Conservation (phyloP, 768 basidiomycete genomes). For the Scleroderma bovista region DNA sequence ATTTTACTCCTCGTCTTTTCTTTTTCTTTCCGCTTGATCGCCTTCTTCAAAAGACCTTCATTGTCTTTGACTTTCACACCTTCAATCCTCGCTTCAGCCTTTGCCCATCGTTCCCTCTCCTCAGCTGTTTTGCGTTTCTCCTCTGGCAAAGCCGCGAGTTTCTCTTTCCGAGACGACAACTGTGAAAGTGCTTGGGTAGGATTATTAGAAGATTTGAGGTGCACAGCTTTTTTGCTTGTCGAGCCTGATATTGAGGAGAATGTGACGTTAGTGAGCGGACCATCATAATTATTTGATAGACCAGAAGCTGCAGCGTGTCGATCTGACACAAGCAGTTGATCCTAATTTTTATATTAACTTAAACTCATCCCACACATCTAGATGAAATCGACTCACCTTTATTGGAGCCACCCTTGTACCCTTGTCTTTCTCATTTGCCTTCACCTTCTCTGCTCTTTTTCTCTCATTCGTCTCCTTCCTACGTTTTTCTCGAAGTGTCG, state of each 20-base stretch:
- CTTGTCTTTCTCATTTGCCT: slow-evolving; percentile 44
- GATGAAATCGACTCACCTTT: slow-evolving; percentile 40
- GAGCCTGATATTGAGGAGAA: slow-evolving; percentile 61
- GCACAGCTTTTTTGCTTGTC: slow-evolving; percentile 41
- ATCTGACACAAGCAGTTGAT: slow-evolving; percentile 70
- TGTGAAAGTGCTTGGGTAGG: slow-evolving; percentile 83
- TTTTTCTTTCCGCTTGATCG: slow-evolving; percentile 88
- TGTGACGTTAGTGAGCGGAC: slow-evolving; percentile 55
- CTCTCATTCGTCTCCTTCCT: slow-evolving; percentile 85
- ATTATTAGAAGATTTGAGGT: slow-evolving; percentile 69
- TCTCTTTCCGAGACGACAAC: slow-evolving; percentile 70
- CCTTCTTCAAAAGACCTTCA: slow-evolving; percentile 82
- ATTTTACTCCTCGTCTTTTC: slow-evolving; percentile 80
- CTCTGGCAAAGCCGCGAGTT: slow-evolving; percentile 69
- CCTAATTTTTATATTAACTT: slow-evolving; percentile 31
- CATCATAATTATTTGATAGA: slow-evolving; percentile 28
- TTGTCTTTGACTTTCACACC: slow-evolving; percentile 92
- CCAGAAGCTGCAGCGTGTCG: slow-evolving; percentile 12
- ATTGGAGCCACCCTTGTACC: slow-evolving; percentile 34
- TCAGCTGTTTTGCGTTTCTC: slow-evolving; percentile 78
- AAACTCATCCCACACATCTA: background rate
- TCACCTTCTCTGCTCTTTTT: slow-evolving; percentile 56
- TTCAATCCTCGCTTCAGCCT: slow-evolving; percentile 81
- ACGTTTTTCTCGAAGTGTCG: slow-evolving; percentile 77
- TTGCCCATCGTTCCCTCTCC: slow-evolving; percentile 85